Conservation (phyloP, 106 monocot genomes). For the Gastrodia elata region DNA sequence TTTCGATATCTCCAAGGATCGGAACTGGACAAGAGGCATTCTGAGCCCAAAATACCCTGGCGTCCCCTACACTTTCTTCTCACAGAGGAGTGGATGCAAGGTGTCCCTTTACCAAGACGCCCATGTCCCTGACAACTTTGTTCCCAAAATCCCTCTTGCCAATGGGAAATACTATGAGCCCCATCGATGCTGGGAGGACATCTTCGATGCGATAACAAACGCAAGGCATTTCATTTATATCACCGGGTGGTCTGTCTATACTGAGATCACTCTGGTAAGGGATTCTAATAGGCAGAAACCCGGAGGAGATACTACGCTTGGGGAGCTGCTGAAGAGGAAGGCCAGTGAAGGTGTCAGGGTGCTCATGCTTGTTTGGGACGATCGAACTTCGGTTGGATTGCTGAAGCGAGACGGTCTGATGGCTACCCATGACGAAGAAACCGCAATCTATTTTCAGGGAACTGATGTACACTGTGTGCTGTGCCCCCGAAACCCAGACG, state of each 20-base stretch:
- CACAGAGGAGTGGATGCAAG: slow-evolving; percentile 17
- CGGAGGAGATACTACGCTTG: slow-evolving; percentile 22
- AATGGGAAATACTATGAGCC: slow-evolving; percentile 19
- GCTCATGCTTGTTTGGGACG: slow-evolving; percentile 29
- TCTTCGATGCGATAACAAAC: slow-evolving; percentile 22
- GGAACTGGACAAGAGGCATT: slow-evolving; percentile 16
- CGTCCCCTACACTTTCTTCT: slow-evolving; percentile 23
- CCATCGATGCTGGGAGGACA: slow-evolving; percentile 20
- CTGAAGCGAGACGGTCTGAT: slow-evolving; percentile 21
- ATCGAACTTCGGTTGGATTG: slow-evolving; percentile 20
- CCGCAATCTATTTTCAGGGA: slow-evolving; percentile 12
- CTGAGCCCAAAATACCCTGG: slow-evolving; percentile 14
- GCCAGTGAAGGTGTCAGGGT: slow-evolving; percentile 25
- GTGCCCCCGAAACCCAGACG: slow-evolving; percentile 21
- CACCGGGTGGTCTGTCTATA: slow-evolving; percentile 25
- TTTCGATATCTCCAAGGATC: slow-evolving; percentile 21
- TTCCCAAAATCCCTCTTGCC: slow-evolving; percentile 21
- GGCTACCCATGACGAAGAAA: slow-evolving; percentile 27
- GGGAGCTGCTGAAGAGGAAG: slow-evolving; percentile 20
- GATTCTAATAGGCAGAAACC: slow-evolving; percentile 22
- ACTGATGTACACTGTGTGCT: slow-evolving; percentile 18
- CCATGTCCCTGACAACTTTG: slow-evolving; percentile 19
- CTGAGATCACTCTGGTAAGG: slow-evolving; percentile 20
- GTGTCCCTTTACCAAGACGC: slow-evolving; percentile 21
- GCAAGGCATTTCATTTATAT: slow-evolving; percentile 26